phyloP scores from a whole-genome alignment of 2,329 filamentous ascomycete genomes.

The Talaromyces verruculosus region DNA sequence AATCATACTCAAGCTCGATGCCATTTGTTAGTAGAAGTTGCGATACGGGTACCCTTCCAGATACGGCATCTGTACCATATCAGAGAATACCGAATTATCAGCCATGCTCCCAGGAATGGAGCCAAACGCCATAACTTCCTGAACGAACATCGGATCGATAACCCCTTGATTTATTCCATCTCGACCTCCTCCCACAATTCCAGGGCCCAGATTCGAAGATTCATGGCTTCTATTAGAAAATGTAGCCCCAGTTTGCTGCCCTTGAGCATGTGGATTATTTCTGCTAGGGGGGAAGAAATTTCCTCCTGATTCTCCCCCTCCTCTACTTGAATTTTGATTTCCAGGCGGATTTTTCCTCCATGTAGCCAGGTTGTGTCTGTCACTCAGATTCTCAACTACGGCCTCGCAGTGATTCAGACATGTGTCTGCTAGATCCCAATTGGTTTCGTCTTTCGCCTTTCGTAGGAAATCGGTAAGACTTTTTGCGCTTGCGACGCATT shows the following conservation, averaged over 20 bases:
- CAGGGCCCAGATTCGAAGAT: background rate
- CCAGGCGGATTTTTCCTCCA: conserved; percentile 8
- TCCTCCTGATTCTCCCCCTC: background rate
- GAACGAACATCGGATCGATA: background rate
- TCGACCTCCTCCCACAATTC: background rate
- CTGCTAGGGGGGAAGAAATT: background rate
- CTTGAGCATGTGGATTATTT: background rate
- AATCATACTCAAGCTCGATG: background rate
- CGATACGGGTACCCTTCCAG: conserved; percentile 19
- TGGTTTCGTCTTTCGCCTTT: conserved; percentile 22
- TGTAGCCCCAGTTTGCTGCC: background rate
- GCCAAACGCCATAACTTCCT: conserved; percentile 1
- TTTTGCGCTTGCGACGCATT: conserved; percentile 22
- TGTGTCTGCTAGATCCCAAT: conserved; percentile 28
- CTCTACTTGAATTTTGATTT: background rate
- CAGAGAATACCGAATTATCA: conserved; percentile 12
- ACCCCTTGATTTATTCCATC: background rate
- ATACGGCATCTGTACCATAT: conserved; percentile 18
- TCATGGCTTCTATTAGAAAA: conserved; percentile 1
- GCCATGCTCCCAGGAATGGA: background rate
- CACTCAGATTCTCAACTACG: conserved; percentile 23
- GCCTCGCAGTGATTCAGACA: conserved; percentile 26
- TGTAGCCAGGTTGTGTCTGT: conserved; percentile 15
- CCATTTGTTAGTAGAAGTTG: conserved; percentile 9
- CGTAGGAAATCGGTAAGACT: conserved; percentile 24